These are phyloP conservation scores for Amaranthus hypochondriacus DNA, from an alignment of 148 eudicot species.

Conservation along the genomic window DNA sequence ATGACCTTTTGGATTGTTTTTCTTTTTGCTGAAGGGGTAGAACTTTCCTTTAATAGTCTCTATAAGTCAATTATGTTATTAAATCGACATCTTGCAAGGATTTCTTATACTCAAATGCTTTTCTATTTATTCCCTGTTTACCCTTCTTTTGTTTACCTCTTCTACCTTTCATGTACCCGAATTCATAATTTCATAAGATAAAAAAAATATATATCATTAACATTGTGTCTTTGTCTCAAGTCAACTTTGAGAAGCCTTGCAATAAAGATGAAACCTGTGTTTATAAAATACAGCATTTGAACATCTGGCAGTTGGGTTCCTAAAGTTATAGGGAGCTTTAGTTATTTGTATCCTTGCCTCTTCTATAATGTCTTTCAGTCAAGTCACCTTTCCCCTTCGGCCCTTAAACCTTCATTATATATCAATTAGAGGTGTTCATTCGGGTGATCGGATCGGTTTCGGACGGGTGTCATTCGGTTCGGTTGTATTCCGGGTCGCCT, in stretches of 20 bases:
- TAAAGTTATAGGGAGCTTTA: not conserved
- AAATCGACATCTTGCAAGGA: too few relatives aligned
- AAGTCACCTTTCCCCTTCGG: not conserved
- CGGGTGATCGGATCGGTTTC: too few relatives aligned
- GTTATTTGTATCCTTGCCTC: not conserved
- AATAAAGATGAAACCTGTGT: not conserved
- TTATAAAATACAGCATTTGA: too few relatives aligned
- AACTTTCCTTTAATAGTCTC: not conserved
- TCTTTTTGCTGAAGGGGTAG: not conserved
- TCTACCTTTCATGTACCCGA: too few relatives aligned
- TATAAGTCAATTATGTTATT: not conserved
- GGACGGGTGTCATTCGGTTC: too few relatives aligned
- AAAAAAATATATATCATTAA: not conserved
- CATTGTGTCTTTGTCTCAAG: not conserved
- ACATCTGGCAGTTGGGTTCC: too few relatives aligned
- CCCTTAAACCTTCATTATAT: not conserved
- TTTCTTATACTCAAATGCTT: too few relatives aligned
- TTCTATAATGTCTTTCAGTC: not conserved
- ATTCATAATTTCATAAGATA: too few relatives aligned
- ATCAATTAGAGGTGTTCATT: too few relatives aligned
- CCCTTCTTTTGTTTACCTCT: too few relatives aligned
- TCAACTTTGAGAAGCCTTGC: constrained; percentile 2
- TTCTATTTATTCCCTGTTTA: too few relatives aligned
- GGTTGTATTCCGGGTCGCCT: too few relatives aligned
- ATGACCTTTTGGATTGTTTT: not conserved